Conservation (phyloP, 768 basidiomycete genomes). For the Calocybe cyanea region DNA sequence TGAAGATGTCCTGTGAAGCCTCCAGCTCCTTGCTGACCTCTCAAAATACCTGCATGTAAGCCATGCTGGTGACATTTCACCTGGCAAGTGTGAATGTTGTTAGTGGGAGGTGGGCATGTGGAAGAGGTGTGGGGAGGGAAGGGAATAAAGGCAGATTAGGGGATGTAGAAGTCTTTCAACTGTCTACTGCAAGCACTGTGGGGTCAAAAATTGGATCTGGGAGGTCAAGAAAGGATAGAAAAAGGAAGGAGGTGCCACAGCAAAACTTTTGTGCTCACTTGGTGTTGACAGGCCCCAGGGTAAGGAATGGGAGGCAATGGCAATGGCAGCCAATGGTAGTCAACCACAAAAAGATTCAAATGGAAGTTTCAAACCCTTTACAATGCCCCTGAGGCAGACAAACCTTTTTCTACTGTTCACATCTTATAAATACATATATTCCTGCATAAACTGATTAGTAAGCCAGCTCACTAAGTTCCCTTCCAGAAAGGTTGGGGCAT, state of each 20-base stretch:
- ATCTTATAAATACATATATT: too few relatives aligned
- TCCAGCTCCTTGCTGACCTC: conserved; percentile 93
- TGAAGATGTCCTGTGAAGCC: conserved; percentile 85
- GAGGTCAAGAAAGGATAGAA: conserved; percentile 1
- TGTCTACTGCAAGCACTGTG: neutral
- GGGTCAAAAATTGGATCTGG: too few relatives aligned
- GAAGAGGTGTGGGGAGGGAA: conserved; percentile 25
- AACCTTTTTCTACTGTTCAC: conserved; percentile 98
- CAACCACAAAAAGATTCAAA: neutral
- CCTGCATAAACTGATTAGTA: too few relatives aligned
- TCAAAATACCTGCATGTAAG: conserved; percentile 98
- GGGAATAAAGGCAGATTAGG: too few relatives aligned
- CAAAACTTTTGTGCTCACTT: conserved; percentile 10
- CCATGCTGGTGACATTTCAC: conserved; percentile 80
- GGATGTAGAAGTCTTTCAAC: neutral
- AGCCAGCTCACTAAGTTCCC: too few relatives aligned
- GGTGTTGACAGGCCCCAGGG: conserved; percentile 26
- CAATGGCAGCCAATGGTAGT: conserved; percentile 11
- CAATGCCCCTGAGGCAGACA: conserved; percentile 57
- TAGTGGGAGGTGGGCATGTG: conserved; percentile 28
- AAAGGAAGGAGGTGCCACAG: neutral
- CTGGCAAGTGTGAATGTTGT: conserved; percentile 56
- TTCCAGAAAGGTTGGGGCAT: too few relatives aligned
- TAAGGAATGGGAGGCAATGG: conserved; percentile 32
- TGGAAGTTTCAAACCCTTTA: conserved; percentile 15